A percentile compares a stretch with the other conserved stretches of the same genome.
Evolutionary conservation across 2,329 filamentous ascomycete genomes (phyloP).

Genomic region (Ophiostoma novo-ulmi): DNA sequence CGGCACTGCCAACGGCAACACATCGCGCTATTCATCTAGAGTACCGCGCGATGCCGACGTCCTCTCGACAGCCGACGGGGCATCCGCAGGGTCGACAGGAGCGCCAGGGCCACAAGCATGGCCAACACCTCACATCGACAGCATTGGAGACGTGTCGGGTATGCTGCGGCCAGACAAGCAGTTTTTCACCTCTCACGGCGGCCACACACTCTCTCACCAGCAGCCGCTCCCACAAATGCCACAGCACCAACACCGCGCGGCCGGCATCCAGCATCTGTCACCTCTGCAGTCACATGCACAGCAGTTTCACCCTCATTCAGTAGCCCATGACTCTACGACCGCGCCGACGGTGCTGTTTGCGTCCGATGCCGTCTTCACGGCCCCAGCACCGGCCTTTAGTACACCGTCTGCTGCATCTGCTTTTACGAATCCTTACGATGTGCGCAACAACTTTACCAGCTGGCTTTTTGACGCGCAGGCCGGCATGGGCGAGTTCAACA

Average conservation of each 20-base stretch:
- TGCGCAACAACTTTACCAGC: slow-evolving; percentile 44
- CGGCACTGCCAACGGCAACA: background rate
- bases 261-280: background rate
- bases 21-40: background rate
- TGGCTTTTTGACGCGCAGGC: slow-evolving; percentile 49
- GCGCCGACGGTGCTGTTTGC: background rate
- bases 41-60: background rate
- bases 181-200: background rate
- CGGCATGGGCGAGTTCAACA: slow-evolving; percentile 40
- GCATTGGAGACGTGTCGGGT: background rate
- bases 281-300: slow-evolving; percentile 6
- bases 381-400: slow-evolving; percentile 30
- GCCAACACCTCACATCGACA: background rate
- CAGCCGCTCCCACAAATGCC: background rate
- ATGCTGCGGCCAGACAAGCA: background rate
- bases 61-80: background rate
- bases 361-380: slow-evolving; percentile 27
- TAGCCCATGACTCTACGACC: background rate
- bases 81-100: background rate
- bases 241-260: background rate
- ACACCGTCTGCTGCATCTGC: slow-evolving; percentile 31
- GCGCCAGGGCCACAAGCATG: background rate
- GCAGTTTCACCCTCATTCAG: background rate
- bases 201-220: background rate
- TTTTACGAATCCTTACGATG: slow-evolving; percentile 36